Percentiles rank a stretch among this genome's conserved stretches.
Evolutionary conservation across 345 rosid genomes (phyloP).

Genomic region (Ricinus communis): DNA sequence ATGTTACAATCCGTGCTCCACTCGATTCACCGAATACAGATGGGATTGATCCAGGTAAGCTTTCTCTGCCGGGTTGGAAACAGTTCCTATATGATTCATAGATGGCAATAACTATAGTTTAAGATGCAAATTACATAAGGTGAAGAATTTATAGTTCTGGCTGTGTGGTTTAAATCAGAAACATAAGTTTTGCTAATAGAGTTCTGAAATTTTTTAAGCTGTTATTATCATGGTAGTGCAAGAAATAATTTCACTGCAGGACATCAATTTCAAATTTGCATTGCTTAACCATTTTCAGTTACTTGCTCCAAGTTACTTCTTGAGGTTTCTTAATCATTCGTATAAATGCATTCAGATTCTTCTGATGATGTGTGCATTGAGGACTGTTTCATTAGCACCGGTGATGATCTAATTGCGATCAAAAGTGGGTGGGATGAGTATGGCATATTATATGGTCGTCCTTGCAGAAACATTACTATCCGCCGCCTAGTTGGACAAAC

Average conservation of each 20-base stretch:
- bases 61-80: slow-evolving; percentile 18
- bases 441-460: slow-evolving; percentile 73
- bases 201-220: neutral
- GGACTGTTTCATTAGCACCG: slow-evolving; percentile 85
- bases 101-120: slow-evolving; percentile 5
- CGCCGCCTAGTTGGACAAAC: slow-evolving; percentile 68
- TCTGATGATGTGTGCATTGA: slow-evolving; percentile 85
- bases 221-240: neutral
- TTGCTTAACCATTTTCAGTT: neutral
- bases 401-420: slow-evolving; percentile 84
- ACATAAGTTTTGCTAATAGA: neutral
- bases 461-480: slow-evolving; percentile 75
- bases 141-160: neutral
- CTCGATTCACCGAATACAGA: slow-evolving; percentile 94
- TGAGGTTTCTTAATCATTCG: neutral
- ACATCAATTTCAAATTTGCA: neutral
- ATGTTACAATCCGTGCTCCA: slow-evolving; percentile 90
- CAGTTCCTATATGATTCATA: neutral
- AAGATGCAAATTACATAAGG: neutral
- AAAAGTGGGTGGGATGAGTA: slow-evolving; percentile 99
- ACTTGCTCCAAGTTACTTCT: neutral
- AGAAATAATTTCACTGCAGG: neutral
- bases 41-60: slow-evolving; percentile 93
- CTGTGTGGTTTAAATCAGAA: neutral
- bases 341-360: slow-evolving; percentile 63